Percentiles rank a stretch among this genome's conserved stretches.
Evolutionary conservation across 1,284 basidiomycete genomes (phyloP).

Genomic region (Fomitopsis pinicola): DNA sequence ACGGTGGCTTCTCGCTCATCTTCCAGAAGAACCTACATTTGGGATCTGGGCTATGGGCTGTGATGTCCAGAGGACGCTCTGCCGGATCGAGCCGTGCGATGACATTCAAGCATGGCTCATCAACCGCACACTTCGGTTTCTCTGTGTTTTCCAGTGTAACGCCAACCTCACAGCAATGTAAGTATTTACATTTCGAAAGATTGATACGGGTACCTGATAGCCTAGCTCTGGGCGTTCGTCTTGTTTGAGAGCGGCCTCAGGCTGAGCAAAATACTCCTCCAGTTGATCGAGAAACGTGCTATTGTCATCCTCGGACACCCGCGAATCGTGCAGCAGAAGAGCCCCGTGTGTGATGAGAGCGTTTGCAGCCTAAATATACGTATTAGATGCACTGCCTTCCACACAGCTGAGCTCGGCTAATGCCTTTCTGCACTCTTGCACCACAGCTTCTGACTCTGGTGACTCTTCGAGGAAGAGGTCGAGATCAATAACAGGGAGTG

Average conservation of each 20-base stretch:
- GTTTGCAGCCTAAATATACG: conserved; percentile 57
- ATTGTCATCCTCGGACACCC: conserved; percentile 82
- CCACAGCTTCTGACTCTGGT: conserved; percentile 40
- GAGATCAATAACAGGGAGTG: conserved; percentile 74
- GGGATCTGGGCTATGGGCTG: conserved; percentile 77
- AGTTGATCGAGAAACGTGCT: conserved; percentile 75
- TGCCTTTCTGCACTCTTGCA: conserved; percentile 67
- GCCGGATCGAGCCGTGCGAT: conserved; percentile 69
- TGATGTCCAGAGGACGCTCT: conserved; percentile 81
- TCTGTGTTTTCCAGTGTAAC: conserved; percentile 92
- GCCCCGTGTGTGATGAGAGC: conserved; percentile 81
- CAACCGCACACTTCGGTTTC: conserved; percentile 81
- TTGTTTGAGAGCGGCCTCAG: conserved; percentile 51
- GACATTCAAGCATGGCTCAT: conserved; percentile 69
- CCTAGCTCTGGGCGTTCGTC: conserved; percentile 80
- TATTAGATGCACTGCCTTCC: not conserved
- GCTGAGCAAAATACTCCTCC: conserved; percentile 85
- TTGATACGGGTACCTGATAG: conserved; percentile 42
- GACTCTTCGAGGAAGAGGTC: conserved; percentile 63
- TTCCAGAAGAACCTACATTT: conserved; percentile 93
- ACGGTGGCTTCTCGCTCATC: conserved; percentile 75
- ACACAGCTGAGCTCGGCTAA: not conserved
- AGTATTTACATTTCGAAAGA: not conserved
- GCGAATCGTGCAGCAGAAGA: conserved; percentile 75
- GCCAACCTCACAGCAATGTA: conserved; percentile 42